A percentile compares a stretch with the other conserved stretches of the same genome.
These are phyloP conservation scores for Abrus precatorius DNA, from an alignment of 306 rosid genomes.

Conservation along the genomic window DNA sequence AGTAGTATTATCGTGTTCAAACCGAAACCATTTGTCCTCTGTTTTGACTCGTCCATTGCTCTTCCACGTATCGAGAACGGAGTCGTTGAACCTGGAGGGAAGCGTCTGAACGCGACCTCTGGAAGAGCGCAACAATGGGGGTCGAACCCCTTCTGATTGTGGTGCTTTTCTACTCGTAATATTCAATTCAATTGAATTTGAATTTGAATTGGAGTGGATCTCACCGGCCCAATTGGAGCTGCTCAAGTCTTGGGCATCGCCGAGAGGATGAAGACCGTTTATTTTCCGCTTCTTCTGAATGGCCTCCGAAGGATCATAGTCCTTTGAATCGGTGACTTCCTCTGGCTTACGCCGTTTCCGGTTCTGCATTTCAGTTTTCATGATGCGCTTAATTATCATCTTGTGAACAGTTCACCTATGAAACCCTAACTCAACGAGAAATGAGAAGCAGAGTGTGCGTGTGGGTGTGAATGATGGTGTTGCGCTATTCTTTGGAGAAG, in stretches of 20 bases:
- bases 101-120: conserved; percentile 68
- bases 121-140: conserved; percentile 58
- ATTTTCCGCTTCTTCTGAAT: conserved; percentile 61
- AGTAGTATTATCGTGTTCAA: conserved; percentile 41
- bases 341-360: conserved; percentile 71
- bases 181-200: conserved; percentile 48
- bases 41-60: conserved; percentile 42
- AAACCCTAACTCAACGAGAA: conserved; percentile 56
- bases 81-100: conserved; percentile 73
- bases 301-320: conserved; percentile 28
- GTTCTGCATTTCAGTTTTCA: conserved; percentile 67
- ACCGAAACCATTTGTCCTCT: conserved; percentile 20
- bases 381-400: conserved; percentile 67
- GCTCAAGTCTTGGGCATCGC: conserved; percentile 50
- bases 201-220: conserved; percentile 47
- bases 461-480: no score
- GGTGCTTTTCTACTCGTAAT: conserved; percentile 22
- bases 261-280: conserved; percentile 36
- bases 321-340: conserved; percentile 50
- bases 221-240: conserved; percentile 47
- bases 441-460: background rate
- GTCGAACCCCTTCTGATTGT: conserved; percentile 32
- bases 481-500: no score
- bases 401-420: conserved; percentile 35
- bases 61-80: conserved; percentile 57